Conservation (phyloP, 306 rosid species). For the Alnus glutinosa region DNA sequence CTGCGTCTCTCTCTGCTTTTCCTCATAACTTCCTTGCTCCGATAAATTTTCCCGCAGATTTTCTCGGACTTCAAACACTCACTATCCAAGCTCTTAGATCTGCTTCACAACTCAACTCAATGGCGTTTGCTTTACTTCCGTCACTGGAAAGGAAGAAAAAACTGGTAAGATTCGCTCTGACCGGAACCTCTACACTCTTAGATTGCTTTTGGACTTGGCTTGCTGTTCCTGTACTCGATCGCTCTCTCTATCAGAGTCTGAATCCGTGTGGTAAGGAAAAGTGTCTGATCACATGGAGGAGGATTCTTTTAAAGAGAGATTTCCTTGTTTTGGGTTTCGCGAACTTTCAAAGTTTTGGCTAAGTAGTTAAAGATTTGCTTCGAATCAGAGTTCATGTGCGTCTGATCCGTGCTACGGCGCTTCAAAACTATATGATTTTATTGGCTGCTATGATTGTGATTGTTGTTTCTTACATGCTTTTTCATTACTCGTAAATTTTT, state of each 20-base stretch:
- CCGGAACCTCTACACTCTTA: slow-evolving; percentile 3
- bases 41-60: slow-evolving; percentile 30
- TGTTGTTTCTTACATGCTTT: neutral
- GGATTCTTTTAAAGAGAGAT: neutral
- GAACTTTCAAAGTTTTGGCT: neutral
- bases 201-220: slow-evolving; percentile 33
- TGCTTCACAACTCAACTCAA: slow-evolving; percentile 27
- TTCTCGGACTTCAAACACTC: slow-evolving; percentile 46
- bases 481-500: neutral
- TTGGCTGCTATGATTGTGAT: slow-evolving; percentile 14
- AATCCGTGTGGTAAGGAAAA: neutral
- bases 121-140: slow-evolving; percentile 32
- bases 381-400: neutral
- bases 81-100: slow-evolving; percentile 41
- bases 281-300: slow-evolving; percentile 22
- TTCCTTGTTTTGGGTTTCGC: neutral
- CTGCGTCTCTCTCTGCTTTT: slow-evolving; percentile 17
- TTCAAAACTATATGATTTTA: neutral
- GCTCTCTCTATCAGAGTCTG: neutral
- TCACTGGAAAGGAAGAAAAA: slow-evolving; percentile 27
- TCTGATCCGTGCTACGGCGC: slow-evolving; percentile 17
- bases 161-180: slow-evolving; percentile 56
- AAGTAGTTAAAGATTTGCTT: slow-evolving; percentile 8
- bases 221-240: neutral
- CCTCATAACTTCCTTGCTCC: slow-evolving; percentile 25